Percentiles rank a stretch among this genome's conserved stretches.
Conservation (phyloP, 1,284 basidiomycete genomes). For the Golubevia pallescens region DNA sequence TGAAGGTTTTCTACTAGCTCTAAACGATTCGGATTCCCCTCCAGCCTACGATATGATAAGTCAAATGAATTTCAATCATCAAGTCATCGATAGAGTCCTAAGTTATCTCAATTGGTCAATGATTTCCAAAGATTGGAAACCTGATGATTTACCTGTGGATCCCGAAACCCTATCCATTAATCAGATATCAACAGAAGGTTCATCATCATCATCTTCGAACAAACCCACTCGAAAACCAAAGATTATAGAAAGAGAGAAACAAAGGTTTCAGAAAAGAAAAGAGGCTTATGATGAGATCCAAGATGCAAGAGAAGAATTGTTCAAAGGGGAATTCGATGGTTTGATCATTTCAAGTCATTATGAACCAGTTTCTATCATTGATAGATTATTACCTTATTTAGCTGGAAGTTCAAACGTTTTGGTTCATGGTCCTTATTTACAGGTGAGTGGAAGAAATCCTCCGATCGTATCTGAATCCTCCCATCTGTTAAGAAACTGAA, state of each 20-base stretch:
- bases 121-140: constrained; percentile 78
- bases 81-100: constrained; percentile 70
- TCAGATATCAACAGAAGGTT: neutral
- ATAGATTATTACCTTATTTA: constrained; percentile 77
- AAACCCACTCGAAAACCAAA: too few species aligned
- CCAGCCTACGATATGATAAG: constrained; percentile 85
- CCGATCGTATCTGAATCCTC: constrained; percentile 13
- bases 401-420: constrained; percentile 85
- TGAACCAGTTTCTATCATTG: constrained; percentile 81
- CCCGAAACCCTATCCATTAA: constrained; percentile 2
- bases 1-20: constrained; percentile 79
- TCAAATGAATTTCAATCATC: constrained; percentile 82
- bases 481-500: constrained; percentile 1
- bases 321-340: constrained; percentile 72
- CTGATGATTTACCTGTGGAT: constrained; percentile 67
- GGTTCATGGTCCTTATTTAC: constrained; percentile 81
- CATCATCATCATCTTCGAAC: neutral
- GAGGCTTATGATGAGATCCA: constrained; percentile 71
- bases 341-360: constrained; percentile 84
- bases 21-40: constrained; percentile 90
- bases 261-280: constrained; percentile 76
- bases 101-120: constrained; percentile 88
- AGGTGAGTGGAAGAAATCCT: constrained; percentile 67
- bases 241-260: constrained; percentile 74
- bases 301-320: constrained; percentile 78